Evolutionary conservation across 139 green algal species (phyloP), one percentile per base, ranked within the genome.

Genomic region (Tetratostichococcus sp.): DNA sequence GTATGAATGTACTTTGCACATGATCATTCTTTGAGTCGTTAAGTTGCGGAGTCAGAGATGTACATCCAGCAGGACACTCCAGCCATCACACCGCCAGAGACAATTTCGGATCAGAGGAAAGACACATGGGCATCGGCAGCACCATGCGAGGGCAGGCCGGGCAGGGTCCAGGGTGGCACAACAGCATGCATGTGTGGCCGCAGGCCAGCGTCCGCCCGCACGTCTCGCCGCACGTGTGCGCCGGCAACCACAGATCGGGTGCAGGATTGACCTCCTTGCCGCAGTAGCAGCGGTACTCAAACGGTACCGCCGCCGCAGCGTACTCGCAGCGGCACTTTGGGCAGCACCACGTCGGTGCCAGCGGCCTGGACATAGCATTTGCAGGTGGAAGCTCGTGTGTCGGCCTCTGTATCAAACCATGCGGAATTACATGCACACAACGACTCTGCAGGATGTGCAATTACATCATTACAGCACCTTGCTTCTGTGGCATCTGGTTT

Each of bases 141-240:
- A 89, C 80, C 43, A 89, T 70, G 32, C 79, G 79, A 1, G 90
- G 88, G 84, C 90, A 95, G 35, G 88, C 89, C 4, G 90, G 88
- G 80, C 88, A 93, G 34, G 90, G 90, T 8, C 90, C 90, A 6
- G 90, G 90, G 82, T 95, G 90, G 79, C 90, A 95, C 33, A 94
- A 84, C 81, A 95, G 80, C 74, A 91, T 72, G 77, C 90, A 95
- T 8, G 59, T 82, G 80, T 95, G 90, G 14, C 62, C 75, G 73
- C 90, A 95, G 28, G 74, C 74, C 50, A 89, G 80, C 28, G 70
- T 19, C 69, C 77, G 77, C 34, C 76, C 81, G 43, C 89, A 94
- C 0, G 82, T 70, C 43, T 90, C 85, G n/a, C 89, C 89, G 77
- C 90, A 95, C 35, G 78, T 77, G 85, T 94, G 89, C 0, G 90